phyloP scores from a whole-genome alignment of 2,329 filamentous ascomycete species.

The Lithohypha guttulata region DNA sequence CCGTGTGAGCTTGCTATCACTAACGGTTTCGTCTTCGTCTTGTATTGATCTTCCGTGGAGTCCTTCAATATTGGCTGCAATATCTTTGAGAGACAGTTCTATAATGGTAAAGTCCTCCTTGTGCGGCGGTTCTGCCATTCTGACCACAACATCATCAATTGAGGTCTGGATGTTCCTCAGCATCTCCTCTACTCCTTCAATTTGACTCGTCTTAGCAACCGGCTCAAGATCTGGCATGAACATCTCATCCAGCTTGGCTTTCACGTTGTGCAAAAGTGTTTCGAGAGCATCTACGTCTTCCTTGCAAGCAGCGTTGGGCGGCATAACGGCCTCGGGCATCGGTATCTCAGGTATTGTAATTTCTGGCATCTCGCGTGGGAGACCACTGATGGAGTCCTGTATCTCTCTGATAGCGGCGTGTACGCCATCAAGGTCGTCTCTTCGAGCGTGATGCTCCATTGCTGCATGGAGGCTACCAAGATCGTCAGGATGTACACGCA shows the following conservation, averaged over 20 bases:
- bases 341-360: constrained; percentile 27
- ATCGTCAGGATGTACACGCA: constrained; percentile 37
- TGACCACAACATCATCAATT: constrained; percentile 52
- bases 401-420: constrained; percentile 40
- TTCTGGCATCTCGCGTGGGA: constrained; percentile 25
- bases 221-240: constrained; percentile 55
- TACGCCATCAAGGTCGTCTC: constrained; percentile 37
- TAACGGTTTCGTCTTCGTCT: constrained; percentile 26
- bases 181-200: constrained; percentile 54
- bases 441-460: constrained; percentile 24
- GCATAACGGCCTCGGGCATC: constrained; percentile 19
- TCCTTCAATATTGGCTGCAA: constrained; percentile 67
- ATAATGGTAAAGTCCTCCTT: constrained; percentile 70
- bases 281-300: constrained; percentile 88
- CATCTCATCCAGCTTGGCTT: constrained; percentile 75
- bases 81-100: constrained; percentile 67
- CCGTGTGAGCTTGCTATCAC: constrained; percentile 56
- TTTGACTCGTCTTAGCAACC: constrained; percentile 50
- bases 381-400: constrained; percentile 47
- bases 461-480: constrained; percentile 36
- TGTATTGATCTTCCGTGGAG: constrained; percentile 39
- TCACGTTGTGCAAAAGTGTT: constrained; percentile 79
- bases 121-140: constrained; percentile 58
- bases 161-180: constrained; percentile 66
- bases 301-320: constrained; percentile 52